Conservation (phyloP, 192 early-diverging fungal genomes). For the Coemansia sp. region DNA sequence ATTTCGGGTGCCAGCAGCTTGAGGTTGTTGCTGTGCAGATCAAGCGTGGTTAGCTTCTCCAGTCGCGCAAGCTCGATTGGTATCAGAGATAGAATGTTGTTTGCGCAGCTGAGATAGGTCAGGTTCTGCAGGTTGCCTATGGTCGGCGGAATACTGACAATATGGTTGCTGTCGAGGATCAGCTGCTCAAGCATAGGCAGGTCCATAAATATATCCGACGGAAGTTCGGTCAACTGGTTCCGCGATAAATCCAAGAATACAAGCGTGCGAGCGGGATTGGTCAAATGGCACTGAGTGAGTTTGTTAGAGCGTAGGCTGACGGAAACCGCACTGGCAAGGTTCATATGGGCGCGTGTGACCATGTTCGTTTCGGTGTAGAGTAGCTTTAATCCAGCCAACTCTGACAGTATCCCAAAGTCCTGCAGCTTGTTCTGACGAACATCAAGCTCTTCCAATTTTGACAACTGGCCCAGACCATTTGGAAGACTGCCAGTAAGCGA, state of each 20-base stretch:
- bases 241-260: constrained; percentile 60
- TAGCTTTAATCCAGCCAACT: constrained; percentile 60
- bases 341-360: constrained; percentile 62
- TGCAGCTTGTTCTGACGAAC: constrained; percentile 79
- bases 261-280: constrained; percentile 44
- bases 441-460: constrained; percentile 70
- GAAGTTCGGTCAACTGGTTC: constrained; percentile 69
- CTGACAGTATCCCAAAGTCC: constrained; percentile 59
- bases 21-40: constrained; percentile 77
- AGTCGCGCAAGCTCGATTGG: constrained; percentile 70
- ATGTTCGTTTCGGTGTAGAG: constrained; percentile 73
- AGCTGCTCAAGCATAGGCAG: constrained; percentile 59
- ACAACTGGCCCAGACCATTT: constrained; percentile 56
- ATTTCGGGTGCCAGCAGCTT: constrained; percentile 71
- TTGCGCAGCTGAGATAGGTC: constrained; percentile 59
- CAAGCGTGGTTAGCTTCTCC: constrained; percentile 60
- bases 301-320: constrained; percentile 67
- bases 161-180: constrained; percentile 68
- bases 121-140: constrained; percentile 60
- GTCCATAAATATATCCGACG: constrained; percentile 61
- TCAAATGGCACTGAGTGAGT: constrained; percentile 65
- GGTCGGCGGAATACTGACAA: constrained; percentile 64
- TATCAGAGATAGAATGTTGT: constrained; percentile 66
- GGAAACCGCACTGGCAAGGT: constrained; percentile 56
- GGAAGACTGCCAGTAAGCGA: constrained; percentile 70